Percentiles rank a stretch among this genome's conserved stretches.
Conservation (phyloP, 2,329 filamentous ascomycete genomes). For the Cladosporium sp. region DNA sequence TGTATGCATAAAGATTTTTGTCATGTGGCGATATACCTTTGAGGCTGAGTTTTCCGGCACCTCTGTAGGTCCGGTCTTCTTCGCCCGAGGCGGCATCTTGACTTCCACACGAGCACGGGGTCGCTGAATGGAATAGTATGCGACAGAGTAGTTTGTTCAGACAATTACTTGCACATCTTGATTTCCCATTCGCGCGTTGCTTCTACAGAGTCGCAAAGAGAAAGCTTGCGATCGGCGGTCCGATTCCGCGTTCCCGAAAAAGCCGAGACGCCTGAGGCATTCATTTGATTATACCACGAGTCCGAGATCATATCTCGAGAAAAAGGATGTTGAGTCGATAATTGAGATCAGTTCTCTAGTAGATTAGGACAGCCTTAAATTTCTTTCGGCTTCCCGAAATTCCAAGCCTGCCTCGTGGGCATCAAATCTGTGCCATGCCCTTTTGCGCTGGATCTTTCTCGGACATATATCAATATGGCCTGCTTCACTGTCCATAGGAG, state of each 20-base stretch:
- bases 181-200: neutral
- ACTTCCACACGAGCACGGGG: neutral
- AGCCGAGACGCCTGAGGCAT: conserved; percentile 7
- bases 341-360: no score
- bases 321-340: no score
- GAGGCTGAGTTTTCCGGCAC: conserved; percentile 24
- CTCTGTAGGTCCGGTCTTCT: conserved; percentile 28
- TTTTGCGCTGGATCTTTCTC: no score
- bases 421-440: no score
- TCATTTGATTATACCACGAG: no score
- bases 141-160: neutral
- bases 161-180: neutral
- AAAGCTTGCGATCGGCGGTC: conserved; percentile 12
- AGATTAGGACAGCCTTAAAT: no score
- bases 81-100: conserved; percentile 31
- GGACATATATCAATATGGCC: no score
- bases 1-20: conserved; percentile 6
- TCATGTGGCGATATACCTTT: conserved; percentile 22
- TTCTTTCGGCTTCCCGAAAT: no score
- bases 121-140: neutral
- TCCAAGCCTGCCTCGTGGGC: no score
- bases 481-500: no score
- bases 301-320: no score
- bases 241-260: neutral
- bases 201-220: conserved; percentile 9